A percentile compares a stretch with the other conserved stretches of the same genome.
Conservation (phyloP, 2,329 filamentous ascomycete species). For the Fusarium graminum region DNA sequence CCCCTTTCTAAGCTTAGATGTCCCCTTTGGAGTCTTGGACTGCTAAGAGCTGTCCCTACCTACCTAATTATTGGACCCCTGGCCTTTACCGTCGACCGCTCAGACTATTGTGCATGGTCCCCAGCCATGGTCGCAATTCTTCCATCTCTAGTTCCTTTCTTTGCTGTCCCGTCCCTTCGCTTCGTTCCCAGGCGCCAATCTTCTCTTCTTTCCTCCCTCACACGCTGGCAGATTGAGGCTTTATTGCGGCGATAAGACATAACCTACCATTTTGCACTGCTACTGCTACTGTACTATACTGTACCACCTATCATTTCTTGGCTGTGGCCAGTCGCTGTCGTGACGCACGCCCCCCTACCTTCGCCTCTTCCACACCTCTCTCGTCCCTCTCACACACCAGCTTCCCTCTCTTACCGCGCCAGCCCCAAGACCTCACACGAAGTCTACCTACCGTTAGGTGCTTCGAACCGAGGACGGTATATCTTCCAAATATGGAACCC, state of each 20-base stretch:
- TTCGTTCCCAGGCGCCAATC: constrained; percentile 31
- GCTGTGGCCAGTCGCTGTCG: constrained; percentile 27
- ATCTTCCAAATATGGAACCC: constrained; percentile 47
- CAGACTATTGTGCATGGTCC: constrained; percentile 38
- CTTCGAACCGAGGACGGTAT: constrained; percentile 39
- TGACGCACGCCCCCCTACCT: constrained; percentile 36
- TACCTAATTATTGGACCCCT: constrained; percentile 32
- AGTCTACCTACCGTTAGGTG: constrained; percentile 34
- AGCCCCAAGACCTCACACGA: constrained; percentile 30
- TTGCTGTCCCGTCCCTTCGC: constrained; percentile 33
- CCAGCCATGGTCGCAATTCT: constrained; percentile 40
- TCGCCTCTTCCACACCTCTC: constrained; percentile 24
- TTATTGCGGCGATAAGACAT: constrained; percentile 41
- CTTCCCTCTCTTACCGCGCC: constrained; percentile 30
- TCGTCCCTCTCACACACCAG: constrained; percentile 30
- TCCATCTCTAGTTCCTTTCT: constrained; percentile 30
- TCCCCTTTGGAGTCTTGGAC: background rate
- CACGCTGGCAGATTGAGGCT: constrained; percentile 28
- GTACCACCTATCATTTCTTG: constrained; percentile 22
- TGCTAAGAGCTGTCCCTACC: constrained; percentile 12
- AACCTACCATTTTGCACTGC: constrained; percentile 2
- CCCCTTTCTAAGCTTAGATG: constrained; percentile 14
- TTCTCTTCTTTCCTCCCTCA: constrained; percentile 31
- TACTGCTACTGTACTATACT: constrained; percentile 4
- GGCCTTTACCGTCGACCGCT: constrained; percentile 31